Percentiles rank a stretch among this genome's conserved stretches.
Evolutionary conservation across 2,329 filamentous ascomycete genomes (phyloP).

Genomic region (Lecanicillium sp.): DNA sequence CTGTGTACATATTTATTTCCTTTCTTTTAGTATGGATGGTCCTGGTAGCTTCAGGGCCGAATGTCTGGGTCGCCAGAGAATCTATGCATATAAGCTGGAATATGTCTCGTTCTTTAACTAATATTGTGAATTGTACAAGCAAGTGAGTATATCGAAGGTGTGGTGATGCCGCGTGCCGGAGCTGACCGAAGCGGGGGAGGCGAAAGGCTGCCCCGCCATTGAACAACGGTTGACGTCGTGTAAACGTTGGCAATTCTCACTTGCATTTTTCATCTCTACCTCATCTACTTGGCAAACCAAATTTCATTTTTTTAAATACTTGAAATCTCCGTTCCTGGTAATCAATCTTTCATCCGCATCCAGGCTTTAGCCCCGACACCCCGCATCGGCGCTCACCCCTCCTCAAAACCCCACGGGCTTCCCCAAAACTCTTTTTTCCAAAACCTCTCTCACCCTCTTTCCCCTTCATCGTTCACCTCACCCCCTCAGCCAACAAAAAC

Average conservation of each 20-base stretch:
- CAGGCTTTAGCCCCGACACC: background rate
- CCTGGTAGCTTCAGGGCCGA: too few relatives aligned
- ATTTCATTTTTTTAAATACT: background rate
- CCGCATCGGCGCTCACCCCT: background rate
- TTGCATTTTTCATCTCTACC: background rate
- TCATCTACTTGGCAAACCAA: background rate
- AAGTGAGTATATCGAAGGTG: background rate
- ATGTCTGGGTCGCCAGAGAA: too few relatives aligned
- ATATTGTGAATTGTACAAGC: too few relatives aligned
- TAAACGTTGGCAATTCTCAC: too few relatives aligned
- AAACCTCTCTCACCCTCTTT: background rate
- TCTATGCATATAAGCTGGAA: too few relatives aligned
- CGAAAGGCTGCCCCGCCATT: background rate
- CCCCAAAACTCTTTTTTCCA: background rate
- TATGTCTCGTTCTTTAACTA: too few relatives aligned
- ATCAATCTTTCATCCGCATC: background rate
- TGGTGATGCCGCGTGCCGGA: conserved; percentile 1
- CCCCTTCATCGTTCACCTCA: too few relatives aligned
- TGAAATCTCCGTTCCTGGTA: background rate
- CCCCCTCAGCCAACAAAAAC: too few relatives aligned
- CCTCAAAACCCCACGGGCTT: background rate
- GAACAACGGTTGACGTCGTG: background rate
- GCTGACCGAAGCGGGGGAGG: conserved; percentile 8
- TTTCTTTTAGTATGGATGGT: too few relatives aligned
- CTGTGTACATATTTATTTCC: background rate